Evolutionary conservation across 495 filamentous ascomycete genomes (phyloP).

Genomic region (Cercophora scortea): DNA sequence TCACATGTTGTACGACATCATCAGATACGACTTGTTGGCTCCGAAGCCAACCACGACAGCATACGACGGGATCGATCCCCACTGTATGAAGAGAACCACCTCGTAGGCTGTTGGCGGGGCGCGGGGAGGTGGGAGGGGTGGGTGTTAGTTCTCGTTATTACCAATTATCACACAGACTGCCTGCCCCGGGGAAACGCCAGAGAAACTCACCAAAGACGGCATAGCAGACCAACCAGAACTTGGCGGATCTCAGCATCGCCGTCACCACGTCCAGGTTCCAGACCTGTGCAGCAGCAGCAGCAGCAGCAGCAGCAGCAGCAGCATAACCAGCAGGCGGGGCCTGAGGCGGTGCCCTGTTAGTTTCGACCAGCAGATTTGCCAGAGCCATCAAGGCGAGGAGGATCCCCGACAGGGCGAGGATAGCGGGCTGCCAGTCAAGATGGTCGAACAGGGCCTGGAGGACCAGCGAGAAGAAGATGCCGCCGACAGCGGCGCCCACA

Average conservation of each 20-base stretch:
- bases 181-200: no score
- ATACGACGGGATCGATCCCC: constrained; percentile 23
- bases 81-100: constrained; percentile 23
- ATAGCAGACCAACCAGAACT: constrained; percentile 19
- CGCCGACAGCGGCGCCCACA: constrained; percentile 20
- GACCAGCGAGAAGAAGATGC: constrained; percentile 21
- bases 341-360: constrained; percentile 6
- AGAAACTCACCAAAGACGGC: constrained; percentile 18
- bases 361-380: constrained; percentile 14
- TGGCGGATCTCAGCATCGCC: constrained; percentile 4
- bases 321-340: background rate
- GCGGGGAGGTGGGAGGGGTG: background rate
- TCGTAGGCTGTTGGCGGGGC: constrained; percentile 8
- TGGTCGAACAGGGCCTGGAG: constrained; percentile 19
- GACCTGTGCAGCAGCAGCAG: background rate
- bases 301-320: background rate
- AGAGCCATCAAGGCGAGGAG: constrained; percentile 9
- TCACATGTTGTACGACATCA: constrained; percentile 27
- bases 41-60: constrained; percentile 16
- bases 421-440: constrained; percentile 9
- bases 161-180: no score
- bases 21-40: constrained; percentile 19
- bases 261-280: background rate
- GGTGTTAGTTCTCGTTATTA: background rate
- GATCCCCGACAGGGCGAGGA: constrained; percentile 11